Base-by-base conservation (phyloP, 768 basidiomycete species). In the Auricularia sp. region DNA sequence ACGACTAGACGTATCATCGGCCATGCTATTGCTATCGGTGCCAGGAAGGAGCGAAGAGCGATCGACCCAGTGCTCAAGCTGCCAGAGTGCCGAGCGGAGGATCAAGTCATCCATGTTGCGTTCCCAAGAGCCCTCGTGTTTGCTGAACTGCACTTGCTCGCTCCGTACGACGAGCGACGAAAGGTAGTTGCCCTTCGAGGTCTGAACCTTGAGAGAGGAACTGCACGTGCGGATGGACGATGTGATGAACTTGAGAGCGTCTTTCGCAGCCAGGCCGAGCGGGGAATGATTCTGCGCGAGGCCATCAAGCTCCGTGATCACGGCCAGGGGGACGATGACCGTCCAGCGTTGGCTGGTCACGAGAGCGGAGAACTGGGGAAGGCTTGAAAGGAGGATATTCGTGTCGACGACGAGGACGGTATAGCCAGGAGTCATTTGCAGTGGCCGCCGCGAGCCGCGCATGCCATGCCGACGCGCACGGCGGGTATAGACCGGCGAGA, bases 281-380 rank as follows among this genome's bases (percentile, higher is more conserved):
- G 82, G 80, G 0, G 82, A 74, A 0, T 82, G 75, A 2, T 77
- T 66, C 67, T 90, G 87, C 1, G 83, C 80, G 7, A 98, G 84
- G n/a, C 94, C 93, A 68, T 99, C 96, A 7, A 99, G 86, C 70
- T 99, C 97, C 81, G 95, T 98, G 71, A 98, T 83, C 66, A 97
- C 96, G 0, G 94, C 95, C 3, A 98, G 83, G 3, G 97, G 97
- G 0, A 99, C 78, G 65, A 99, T 79, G 58, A 96, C 80, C 0
- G 92, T 97, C 93, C 94, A 98, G 34, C 78, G 79, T 18, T 85
- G 75, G 66, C 85, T 86, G 73, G 96, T 91, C 62, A 98, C 79
- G 65, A 98, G 79, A 12, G 86, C 82, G 0, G 83, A 74, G 65
- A 99, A 80, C 68, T 88, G 78, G 0, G 85, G 73, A 3, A 98